Evolutionary conservation across 768 basidiomycete species (phyloP).

Genomic region (Filobasidium floriforme): DNA sequence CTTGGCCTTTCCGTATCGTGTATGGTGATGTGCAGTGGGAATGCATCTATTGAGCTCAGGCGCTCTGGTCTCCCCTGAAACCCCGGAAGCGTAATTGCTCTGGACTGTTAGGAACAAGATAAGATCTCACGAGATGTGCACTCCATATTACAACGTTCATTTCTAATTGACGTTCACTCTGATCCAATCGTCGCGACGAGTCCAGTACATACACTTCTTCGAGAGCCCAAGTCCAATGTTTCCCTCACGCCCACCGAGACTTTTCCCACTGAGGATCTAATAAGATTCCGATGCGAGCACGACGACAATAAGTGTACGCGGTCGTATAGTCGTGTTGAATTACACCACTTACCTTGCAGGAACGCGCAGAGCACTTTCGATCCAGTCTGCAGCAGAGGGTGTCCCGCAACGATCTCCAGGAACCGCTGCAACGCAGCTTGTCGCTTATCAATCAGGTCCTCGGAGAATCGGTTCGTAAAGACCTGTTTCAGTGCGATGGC

Average conservation of each 20-base stretch:
- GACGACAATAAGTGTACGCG: no score
- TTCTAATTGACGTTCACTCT: background rate
- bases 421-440: conserved; percentile 92
- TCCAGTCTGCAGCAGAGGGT: conserved; percentile 93
- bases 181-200: background rate
- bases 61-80: no score
- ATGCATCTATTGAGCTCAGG: no score
- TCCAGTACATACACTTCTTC: no score
- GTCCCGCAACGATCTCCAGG: conserved; percentile 90
- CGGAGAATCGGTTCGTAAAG: conserved; percentile 95
- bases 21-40: no score
- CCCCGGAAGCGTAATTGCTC: no score
- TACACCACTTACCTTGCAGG: conserved; percentile 54
- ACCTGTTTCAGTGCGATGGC: conserved; percentile 47
- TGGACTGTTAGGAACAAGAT: no score
- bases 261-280: conserved; percentile 8
- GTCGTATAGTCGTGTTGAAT: no score
- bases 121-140: no score
- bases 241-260: background rate
- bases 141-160: no score
- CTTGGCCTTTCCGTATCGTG: no score
- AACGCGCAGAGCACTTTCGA: conserved; percentile 95
- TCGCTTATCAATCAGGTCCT: conserved; percentile 88
- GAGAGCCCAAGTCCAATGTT: background rate
- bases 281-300: background rate